Base-by-base conservation (phyloP, 2,329 filamentous ascomycete species). In the Rhexocercosporidium sp. region DNA sequence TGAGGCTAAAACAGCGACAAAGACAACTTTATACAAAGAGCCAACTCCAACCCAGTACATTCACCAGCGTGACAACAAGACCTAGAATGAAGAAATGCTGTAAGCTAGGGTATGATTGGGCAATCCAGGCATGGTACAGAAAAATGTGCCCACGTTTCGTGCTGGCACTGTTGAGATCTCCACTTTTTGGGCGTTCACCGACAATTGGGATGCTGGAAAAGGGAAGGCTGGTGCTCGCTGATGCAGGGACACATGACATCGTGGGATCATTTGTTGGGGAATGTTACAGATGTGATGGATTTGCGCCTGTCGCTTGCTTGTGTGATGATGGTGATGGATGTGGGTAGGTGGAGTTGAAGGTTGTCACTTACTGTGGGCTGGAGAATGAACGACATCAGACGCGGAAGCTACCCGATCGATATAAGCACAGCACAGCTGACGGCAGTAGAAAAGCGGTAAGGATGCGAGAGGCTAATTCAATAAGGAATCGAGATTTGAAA, bases 181-280 rank as follows among this genome's bases (percentile, higher is more conserved):
- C 49, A 53, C 49, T 53, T 53, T 44, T 53, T 31, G 27, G 14
- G 14, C 49, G 49, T 31, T 53, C 49, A 53, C 49, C 49, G 49
- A 53, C 49, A 53, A 31, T 53, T 53, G 49, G 25, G 49, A 53
- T 6, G 49, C 25, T 53, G 27, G 49, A 53, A 53, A 53, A 31
- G 49, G 49, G 49, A 53, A 53, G 47, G 47, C 22, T 29, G 25
- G 47, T 51, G 22, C 25, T 51, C 12, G 49, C 25, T 53, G 49
- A 31, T 31, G 49, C 25, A 53, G 49, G 27, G 49, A 53, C 49
- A 53, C 27, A 6, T 53, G 49, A n/a, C 25, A 53, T 53, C 47
- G 47, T 51, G 47, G 47, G 20, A 27, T 29, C 12, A 51, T 27
- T 27, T 25, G 20, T 51, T 25, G 47, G 47, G 22, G 22, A 6